Base-by-base conservation (phyloP, 768 basidiomycete species). In the Trametes villosa region DNA sequence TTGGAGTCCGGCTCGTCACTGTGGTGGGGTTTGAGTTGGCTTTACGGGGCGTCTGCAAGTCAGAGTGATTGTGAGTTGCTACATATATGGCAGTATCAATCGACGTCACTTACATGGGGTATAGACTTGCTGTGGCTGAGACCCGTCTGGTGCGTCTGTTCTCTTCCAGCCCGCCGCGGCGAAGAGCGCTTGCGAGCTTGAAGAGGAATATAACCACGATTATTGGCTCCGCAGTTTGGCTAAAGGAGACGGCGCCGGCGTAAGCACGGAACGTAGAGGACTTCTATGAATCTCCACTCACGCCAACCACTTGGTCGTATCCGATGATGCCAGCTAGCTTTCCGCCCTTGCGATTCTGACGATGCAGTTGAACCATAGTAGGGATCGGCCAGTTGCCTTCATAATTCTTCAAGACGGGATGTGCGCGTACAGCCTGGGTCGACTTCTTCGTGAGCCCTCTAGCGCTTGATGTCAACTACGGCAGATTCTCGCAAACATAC, bases 281-380 rank as follows among this genome's bases (percentile, higher is more conserved):
- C n/a, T n/a, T n/a, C n/a, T n/a, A 38, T 18, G 18, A 15, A 17
- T 38, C 36, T 38, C 36, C 7, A 24, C 30, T 48, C 47, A 24
- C 12, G n/a, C n/a, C n/a, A n/a, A n/a, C n/a, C n/a, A n/a, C 18
- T 27, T 40, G 34, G 36, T 30, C n/a, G 7, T 7, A 17, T 3
- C 18, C 30, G 22, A 27, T 49, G 38, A 60, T 49, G 4, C 59
- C 59, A 40, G 13, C n/a, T 15, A n/a, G 26, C 9, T 3, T 24
- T 2, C 53, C 53, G 3, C 7, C 15, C 11, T 27, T 41, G 29
- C 59, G 59, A 1, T 34, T 0, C 29, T 60, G 59, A n/a, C 59
- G 59, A 33, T 60, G 59, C 47, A 54, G 47, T 1, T 2, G 22
- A 11, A 54, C 12, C 59, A 60, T 54, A 4, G 30, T 48, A 1